Evolutionary conservation across 148 eudicot species (phyloP), one percentile per base, ranked within the genome.

Genomic region (Talinum fruticosum): DNA sequence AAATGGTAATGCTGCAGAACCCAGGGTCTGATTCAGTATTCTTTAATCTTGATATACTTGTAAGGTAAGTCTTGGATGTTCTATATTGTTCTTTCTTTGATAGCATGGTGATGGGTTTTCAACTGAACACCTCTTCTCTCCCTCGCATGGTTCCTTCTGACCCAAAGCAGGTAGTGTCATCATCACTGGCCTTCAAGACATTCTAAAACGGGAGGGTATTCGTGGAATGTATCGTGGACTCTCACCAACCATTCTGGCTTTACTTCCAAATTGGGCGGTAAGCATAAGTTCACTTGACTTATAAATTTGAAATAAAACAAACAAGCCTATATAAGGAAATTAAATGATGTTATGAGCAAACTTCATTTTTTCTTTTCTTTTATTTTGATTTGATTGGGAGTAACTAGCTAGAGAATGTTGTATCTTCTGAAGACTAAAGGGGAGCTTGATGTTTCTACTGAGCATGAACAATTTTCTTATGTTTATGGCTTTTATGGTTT

Each of bases 241-340:
- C 80, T 87, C 98, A 77, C 98, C 98, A 76, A 94, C 98, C 49
- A 69, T 94, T 75, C 78, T 87, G 72, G 98, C 98, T 71, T 81
- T 94, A 79, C 96, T 94, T 86, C 98, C 98, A 35, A 94, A 89
- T 76, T 94, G 98, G 98, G 97, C 97, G 21, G 98, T 94, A 80
- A 90, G 97, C 82, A 47, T 69, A 72, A 14, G 59, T 59, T 62
- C 33, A 62, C 66, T 71, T 54, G n/a, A 47, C 23, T 71, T 79
- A 24, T 70, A 32, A 66, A 26, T 21, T 54, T 77, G 32, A 35
- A n/a, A 66, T 32, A 44, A 29, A 72, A 72, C 61, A 49, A 53
- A 49, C 41, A 29, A 6, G 49, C n/a, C n/a, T 8, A 19, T 23
- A 30, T 12, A 14, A 30, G 23, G 24, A 33, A 12, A 49, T n/a